Base-by-base conservation (phyloP, 2,329 filamentous ascomycete genomes). In the Ophiostoma quercus region DNA sequence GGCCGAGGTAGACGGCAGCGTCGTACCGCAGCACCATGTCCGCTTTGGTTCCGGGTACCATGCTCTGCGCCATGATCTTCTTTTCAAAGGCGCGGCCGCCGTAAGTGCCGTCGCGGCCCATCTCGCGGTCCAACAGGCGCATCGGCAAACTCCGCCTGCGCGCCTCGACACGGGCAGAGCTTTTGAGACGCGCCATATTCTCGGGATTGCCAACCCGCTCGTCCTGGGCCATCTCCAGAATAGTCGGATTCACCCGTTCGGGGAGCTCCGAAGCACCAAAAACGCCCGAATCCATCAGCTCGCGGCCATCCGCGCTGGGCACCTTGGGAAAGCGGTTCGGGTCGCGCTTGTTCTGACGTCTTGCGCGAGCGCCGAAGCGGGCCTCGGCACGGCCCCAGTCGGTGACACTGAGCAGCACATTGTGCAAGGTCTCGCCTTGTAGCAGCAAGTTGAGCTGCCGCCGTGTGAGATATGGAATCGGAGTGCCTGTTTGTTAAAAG, bases 1-100 rank as follows among this genome's bases (percentile, higher is more conserved):
- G 94, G 1, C 95, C 95, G 2, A 92, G 97, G 77, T 98, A 98
- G 68, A 95, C 94, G 57, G 92, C 88, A 5, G 90, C 85, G 69
- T 94, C 87, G 77, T 94, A 96, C 75, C 96, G 91, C 72, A 98
- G 90, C 72, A 97, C 91, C 76, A 91, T 91, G 76, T 98, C 94
- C 0, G 92, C 90, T 32, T 86, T 85, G 0, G 88, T 90, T 2
- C 86, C 85, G 0, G 95, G 94, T 71, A 97, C 88, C 81, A 97
- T 84, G 39, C 85, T 85, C 85, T 95, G 76, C 4, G 85, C 85
- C 75, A 96, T 87, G 29, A 94, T 80, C 67, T 80, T 81, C 67
- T 85, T 84, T 71, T 88, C 89, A n/a, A 87, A 81, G 71, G 83
- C 39, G 16, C 71, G 71, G 16, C 65, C 67, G 1, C 54, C 69